Base-by-base conservation (phyloP, 1,139 yeast genomes). In the Nakaseomyces delphensis region DNA sequence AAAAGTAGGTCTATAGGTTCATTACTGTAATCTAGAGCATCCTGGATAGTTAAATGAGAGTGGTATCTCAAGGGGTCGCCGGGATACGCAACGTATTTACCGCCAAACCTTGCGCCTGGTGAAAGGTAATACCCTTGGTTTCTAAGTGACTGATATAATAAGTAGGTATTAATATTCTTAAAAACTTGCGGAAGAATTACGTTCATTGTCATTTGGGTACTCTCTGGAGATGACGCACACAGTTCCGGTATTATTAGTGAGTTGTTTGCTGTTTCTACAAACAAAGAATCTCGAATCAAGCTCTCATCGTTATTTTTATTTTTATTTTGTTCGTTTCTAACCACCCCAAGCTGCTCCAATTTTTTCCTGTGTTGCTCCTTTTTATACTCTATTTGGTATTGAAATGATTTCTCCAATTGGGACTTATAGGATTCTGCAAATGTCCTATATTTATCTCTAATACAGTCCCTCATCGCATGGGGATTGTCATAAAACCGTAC, bases 1-100 rank as follows among this genome's bases (percentile, higher is more conserved):
- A 77, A 79, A 44, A 73, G 54, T 28, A 80, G 50, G 4, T 71
- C 70, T 42, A 83, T 67, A 52, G 73, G 70, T 48, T 76, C 75
- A 30, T 72, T 66, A 48, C 69, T 56, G 39, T 70, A 69, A 24
- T 69, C 73, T 19, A 60, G 52, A 2, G 67, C 57, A 1, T 79
- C 71, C 42, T 77, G 76, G 1, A 85, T 83, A 6, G 85, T 79
- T 48, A 80, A 72, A 60, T 89, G 96, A 2, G 96, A 83, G 62
- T 91, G 98, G 56, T 77, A 91, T 40, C 94, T 64, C 45, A 91
- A 66, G 2, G 97, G 95, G 58, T 91, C 98, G 0, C 96, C 97
- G 0, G 97, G 97, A 53, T 91, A 91, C 1, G 91, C 87, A 42
- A 91, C 75, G 55, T 78, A 86, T 45, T 79, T 79, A 3, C 95